Evolutionary conservation across 2,329 filamentous ascomycete genomes (phyloP), one percentile per base, ranked within the genome.

Genomic region (Exserohilum rostratum): DNA sequence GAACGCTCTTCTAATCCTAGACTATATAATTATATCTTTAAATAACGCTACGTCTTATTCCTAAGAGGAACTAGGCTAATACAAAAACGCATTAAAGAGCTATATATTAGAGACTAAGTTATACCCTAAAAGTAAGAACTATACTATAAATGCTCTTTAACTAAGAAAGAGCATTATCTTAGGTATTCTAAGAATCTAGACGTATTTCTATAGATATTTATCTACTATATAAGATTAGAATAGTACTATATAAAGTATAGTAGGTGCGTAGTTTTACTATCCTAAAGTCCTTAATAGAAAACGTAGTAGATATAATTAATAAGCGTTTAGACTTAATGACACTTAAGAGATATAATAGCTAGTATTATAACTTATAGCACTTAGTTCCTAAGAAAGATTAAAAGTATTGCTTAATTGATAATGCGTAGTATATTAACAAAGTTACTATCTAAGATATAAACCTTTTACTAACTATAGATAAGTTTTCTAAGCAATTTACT

Each of bases 311-410:
- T 5, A 37, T 55, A 42, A 22, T 34, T 17, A 39, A 39, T 6
- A 37, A 12, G 22, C 7, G 4, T 7, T 10, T 46, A 42, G 11
- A 10, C 7, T 17, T 30, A 38, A 46, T n/a, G 10, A 40, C 6
- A 18, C 15, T 39, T 29, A 17, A 46, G 17, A 25, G 18, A 12
- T 25, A 20, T 35, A 9, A 33, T 45, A 44, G 27, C 3, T 49
- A 49, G n/a, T 54, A 54, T 33, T 35, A 43, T 12, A 54, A 49
- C 12, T 3, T 27, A 13, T 54, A 38, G 12, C 34, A 48, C 7
- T 15, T 40, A 17, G 22, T 49, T 3, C 5, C 13, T 13, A 49
- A 54, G 35, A 40, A 25, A 39, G 22, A 54, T 45, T 45, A 45
- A 33, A 27, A 39, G 5, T 54, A 45, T 10, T 29, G 33, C 4